phyloP scores from a whole-genome alignment of 208 protist species.

The Crithidia mellificae region DNA sequence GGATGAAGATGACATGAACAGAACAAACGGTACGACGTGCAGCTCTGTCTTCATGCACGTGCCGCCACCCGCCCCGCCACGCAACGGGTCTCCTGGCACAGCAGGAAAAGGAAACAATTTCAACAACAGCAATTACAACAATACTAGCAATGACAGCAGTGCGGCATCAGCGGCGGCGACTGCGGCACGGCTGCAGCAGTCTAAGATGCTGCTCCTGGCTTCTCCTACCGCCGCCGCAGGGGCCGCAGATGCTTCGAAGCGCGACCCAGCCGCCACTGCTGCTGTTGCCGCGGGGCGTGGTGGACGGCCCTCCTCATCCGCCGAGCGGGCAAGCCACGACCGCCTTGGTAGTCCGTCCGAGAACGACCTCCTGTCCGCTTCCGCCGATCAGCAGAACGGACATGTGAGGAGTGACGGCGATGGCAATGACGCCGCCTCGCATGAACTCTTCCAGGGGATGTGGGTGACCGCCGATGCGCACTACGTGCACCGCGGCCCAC shows the following conservation, averaged over 20 bases:
- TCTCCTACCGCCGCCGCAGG: constrained; percentile 8
- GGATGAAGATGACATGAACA: constrained; percentile 17
- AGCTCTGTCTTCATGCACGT: constrained; percentile 21
- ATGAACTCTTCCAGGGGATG: constrained; percentile 79
- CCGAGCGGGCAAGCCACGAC: not conserved
- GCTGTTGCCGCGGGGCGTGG: not conserved
- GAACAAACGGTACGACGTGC: not conserved
- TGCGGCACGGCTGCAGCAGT: constrained; percentile 15
- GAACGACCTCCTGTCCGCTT: not conserved
- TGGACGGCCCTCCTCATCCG: not conserved
- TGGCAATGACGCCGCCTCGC: constrained; percentile 6
- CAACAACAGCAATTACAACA: no score
- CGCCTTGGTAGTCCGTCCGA: not conserved
- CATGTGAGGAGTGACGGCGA: not conserved
- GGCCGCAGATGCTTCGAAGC: not conserved
- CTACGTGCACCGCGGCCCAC: constrained; percentile 44
- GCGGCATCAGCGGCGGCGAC: not conserved
- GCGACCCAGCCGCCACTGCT: not conserved
- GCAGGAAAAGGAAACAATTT: no score
- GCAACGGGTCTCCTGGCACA: not conserved
- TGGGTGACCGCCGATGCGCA: constrained; percentile 60
- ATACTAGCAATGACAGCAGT: no score
- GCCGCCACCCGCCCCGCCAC: constrained; percentile 4
- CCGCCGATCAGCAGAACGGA: not conserved
- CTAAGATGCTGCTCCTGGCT: constrained; percentile 36